phyloP scores from a whole-genome alignment of 2,329 filamentous ascomycete species.

The Calonectria leucothoes region DNA sequence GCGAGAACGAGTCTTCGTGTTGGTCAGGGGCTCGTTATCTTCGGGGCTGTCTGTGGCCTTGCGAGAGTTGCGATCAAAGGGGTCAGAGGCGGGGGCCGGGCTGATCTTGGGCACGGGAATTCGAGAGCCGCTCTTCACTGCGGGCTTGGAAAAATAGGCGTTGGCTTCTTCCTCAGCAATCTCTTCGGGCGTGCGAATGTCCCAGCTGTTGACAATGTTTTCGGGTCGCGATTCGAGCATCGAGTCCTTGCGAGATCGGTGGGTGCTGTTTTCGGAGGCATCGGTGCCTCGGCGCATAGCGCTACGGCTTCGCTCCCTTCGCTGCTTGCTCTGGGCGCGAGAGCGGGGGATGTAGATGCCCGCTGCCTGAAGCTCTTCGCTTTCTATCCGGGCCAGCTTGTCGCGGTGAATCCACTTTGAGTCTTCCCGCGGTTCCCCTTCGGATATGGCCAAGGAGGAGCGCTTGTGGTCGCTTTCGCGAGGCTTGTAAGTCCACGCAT shows the following conservation, averaged over 20 bases:
- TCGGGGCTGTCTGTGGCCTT: slow-evolving; percentile 60
- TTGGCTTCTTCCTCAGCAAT: slow-evolving; percentile 71
- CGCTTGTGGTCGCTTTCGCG: slow-evolving; percentile 42
- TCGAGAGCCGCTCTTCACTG: slow-evolving; percentile 74
- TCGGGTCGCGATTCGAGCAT: slow-evolving; percentile 54
- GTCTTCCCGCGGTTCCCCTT: slow-evolving; percentile 59
- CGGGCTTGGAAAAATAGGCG: slow-evolving; percentile 62
- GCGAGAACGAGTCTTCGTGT: slow-evolving; percentile 73
- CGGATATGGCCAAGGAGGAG: slow-evolving; percentile 38
- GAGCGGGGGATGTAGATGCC: slow-evolving; percentile 72
- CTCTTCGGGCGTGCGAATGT: slow-evolving; percentile 82
- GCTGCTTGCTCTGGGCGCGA: slow-evolving; percentile 63
- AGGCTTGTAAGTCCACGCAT: slow-evolving; percentile 28
- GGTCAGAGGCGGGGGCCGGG: slow-evolving; percentile 77
- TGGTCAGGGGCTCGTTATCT: slow-evolving; percentile 65
- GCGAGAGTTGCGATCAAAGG: slow-evolving; percentile 69
- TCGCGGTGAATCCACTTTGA: slow-evolving; percentile 90
- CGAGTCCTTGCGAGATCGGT: slow-evolving; percentile 59
- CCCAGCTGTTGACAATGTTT: slow-evolving; percentile 67
- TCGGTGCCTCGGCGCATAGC: slow-evolving; percentile 49
- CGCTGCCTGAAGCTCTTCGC: slow-evolving; percentile 81
- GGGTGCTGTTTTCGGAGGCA: slow-evolving; percentile 42
- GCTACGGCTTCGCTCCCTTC: slow-evolving; percentile 51
- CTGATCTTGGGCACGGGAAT: slow-evolving; percentile 89
- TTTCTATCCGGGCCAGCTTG: slow-evolving; percentile 86